Evolutionary conservation across 192 early-diverging fungal species (phyloP).

Genomic region (Piromyces finnis): DNA sequence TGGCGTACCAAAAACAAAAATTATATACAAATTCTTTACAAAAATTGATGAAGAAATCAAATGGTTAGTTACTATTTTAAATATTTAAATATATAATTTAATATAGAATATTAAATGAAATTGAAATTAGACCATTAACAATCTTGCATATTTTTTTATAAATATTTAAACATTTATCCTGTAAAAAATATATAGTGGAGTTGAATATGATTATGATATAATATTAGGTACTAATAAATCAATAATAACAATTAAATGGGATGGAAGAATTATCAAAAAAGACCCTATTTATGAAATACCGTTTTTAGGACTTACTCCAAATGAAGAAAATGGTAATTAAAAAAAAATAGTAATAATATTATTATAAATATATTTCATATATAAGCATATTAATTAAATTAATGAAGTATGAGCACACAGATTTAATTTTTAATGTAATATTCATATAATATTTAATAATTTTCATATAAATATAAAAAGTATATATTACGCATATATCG

Average conservation of each 20-base stretch:
- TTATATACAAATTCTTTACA: not conserved
- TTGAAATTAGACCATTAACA: too few species aligned
- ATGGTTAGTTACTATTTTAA: too few species aligned
- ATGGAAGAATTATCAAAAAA: not conserved
- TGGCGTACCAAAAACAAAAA: not conserved
- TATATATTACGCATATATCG: not conserved
- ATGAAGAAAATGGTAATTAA: not conserved
- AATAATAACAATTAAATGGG: not conserved
- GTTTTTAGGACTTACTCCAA: not conserved
- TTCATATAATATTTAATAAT: too few species aligned
- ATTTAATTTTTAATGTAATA: too few species aligned
- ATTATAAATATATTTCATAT: too few species aligned
- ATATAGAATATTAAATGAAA: too few species aligned
- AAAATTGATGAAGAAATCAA: not conserved
- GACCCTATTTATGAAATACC: not conserved
- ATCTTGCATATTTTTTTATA: too few species aligned
- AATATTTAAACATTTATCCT: too few species aligned
- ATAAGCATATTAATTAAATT: too few species aligned
- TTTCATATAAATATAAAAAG: not conserved
- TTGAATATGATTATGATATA: not conserved
- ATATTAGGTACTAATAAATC: not conserved
- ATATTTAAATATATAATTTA: too few species aligned
- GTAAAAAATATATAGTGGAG: not conserved
- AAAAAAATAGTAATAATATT: not conserved
- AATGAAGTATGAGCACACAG: too few species aligned